A percentile compares a stretch with the other conserved stretches of the same genome.
Conservation (phyloP, 495 filamentous ascomycete species). For the Daldinia childiae region DNA sequence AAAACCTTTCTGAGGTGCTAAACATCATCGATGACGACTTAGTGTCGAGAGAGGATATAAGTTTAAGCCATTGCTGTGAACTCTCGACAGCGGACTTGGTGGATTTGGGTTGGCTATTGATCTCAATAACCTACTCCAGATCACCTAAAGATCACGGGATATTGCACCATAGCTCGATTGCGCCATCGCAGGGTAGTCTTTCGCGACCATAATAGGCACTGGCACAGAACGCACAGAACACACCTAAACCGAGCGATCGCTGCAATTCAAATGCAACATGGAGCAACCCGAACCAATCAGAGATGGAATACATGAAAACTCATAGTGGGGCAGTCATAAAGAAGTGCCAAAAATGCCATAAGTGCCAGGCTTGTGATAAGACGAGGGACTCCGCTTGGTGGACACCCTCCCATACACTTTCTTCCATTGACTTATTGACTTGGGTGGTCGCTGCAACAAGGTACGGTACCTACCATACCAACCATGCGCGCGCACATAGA, state of each 20-base stretch:
- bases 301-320: slow-evolving; percentile 1
- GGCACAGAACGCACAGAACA: slow-evolving; percentile 20
- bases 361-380: slow-evolving; percentile 32
- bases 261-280: slow-evolving; percentile 37
- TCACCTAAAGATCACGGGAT: slow-evolving; percentile 51
- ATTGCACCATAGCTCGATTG: slow-evolving; percentile 51
- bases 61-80: slow-evolving; percentile 40
- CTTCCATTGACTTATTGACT: slow-evolving; percentile 18
- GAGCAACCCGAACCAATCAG: slow-evolving; percentile 36
- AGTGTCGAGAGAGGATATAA: slow-evolving; percentile 33
- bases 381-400: slow-evolving; percentile 37
- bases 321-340: slow-evolving; percentile 27
- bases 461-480: slow-evolving; percentile 8
- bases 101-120: slow-evolving; percentile 37
- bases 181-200: slow-evolving; percentile 47
- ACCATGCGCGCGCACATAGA: slow-evolving; percentile 12
- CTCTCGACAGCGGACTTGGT: slow-evolving; percentile 35
- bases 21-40: slow-evolving; percentile 46
- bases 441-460: slow-evolving; percentile 24
- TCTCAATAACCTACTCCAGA: slow-evolving; percentile 36
- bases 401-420: slow-evolving; percentile 6
- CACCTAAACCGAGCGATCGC: slow-evolving; percentile 39
- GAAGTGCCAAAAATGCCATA: neutral
- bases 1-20: slow-evolving; percentile 41
- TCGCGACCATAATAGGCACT: slow-evolving; percentile 34